Conservation (phyloP, 2,329 filamentous ascomycete genomes). For the Cordyceps javanica region DNA sequence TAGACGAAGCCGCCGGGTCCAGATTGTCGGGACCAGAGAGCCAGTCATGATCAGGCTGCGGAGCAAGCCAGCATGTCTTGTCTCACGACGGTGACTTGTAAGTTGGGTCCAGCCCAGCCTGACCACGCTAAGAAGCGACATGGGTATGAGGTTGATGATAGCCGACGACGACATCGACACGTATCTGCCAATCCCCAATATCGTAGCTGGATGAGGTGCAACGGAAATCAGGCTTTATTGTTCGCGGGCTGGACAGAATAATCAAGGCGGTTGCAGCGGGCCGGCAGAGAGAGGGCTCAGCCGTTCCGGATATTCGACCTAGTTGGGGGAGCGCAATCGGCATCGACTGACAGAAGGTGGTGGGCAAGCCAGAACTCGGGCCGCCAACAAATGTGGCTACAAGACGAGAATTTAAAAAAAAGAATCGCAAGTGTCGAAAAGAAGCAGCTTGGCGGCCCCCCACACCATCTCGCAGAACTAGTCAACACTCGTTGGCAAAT, state of each 20-base stretch:
- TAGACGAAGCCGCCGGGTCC: conserved; percentile 7
- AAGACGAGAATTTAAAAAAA: neutral
- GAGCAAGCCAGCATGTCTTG: conserved; percentile 4
- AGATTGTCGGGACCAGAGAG: conserved; percentile 8
- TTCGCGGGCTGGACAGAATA: neutral
- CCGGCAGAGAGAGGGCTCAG: neutral
- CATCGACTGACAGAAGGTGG: neutral
- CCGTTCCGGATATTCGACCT: neutral
- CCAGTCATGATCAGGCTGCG: conserved; percentile 6
- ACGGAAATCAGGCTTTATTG: neutral
- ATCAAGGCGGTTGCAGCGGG: neutral
- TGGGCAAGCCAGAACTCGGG: neutral
- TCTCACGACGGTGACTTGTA: conserved; percentile 3
- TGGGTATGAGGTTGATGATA: neutral
- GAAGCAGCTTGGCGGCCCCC: neutral
- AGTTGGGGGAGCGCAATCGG: neutral
- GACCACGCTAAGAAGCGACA: neutral
- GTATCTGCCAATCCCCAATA: neutral
- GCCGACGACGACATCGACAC: neutral
- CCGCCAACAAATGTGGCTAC: neutral
- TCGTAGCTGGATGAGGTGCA: neutral
- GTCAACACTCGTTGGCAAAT: conserved; percentile 25
- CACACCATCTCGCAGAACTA: conserved; percentile 5
- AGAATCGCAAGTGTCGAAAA: neutral
- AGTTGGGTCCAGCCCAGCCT: neutral